A percentile compares a stretch with the other conserved stretches of the same genome.
These are phyloP conservation scores for Epichloe bromicola DNA, from an alignment of 2,329 filamentous ascomycete species.

Conservation along the genomic window DNA sequence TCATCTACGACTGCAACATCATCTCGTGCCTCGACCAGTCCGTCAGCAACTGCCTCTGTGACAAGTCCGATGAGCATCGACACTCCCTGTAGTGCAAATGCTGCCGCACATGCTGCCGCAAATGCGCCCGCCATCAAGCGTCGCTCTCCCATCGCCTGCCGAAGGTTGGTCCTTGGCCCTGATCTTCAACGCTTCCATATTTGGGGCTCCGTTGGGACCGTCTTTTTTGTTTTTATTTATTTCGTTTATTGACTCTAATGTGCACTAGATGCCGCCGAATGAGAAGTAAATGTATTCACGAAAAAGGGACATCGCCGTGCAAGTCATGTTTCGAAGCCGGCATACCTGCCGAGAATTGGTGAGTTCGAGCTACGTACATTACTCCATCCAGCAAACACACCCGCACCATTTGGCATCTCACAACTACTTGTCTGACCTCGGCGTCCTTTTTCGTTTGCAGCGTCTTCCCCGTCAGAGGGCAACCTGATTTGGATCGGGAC, in stretches of 20 bases:
- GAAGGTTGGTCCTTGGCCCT: slow-evolving; percentile 26
- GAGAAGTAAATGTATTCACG: slow-evolving; percentile 42
- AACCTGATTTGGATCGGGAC: slow-evolving; percentile 40
- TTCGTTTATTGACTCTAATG: too few species aligned
- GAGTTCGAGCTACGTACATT: slow-evolving; percentile 11
- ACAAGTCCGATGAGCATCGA: slow-evolving; percentile 2
- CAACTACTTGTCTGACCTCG: not conserved
- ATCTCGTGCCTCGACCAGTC: slow-evolving; percentile 2
- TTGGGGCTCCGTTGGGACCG: too few species aligned
- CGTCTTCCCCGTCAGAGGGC: slow-evolving; percentile 38
- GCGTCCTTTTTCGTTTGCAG: slow-evolving; percentile 17
- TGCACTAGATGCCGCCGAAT: slow-evolving; percentile 37
- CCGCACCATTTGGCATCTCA: not conserved
- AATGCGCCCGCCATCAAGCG: slow-evolving; percentile 26
- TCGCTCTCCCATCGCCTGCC: slow-evolving; percentile 38
- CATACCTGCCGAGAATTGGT: slow-evolving; percentile 37
- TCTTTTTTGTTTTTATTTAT: too few species aligned
- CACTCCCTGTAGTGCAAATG: not conserved
- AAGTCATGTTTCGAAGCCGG: slow-evolving; percentile 38
- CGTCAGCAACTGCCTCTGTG: not conserved
- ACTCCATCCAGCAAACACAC: not conserved
- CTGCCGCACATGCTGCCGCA: slow-evolving; percentile 1
- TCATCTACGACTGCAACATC: not conserved
- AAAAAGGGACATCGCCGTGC: slow-evolving; percentile 33
- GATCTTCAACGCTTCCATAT: too few species aligned